phyloP scores from a whole-genome alignment of 305 asterid species.

The Plantago coronopus region DNA sequence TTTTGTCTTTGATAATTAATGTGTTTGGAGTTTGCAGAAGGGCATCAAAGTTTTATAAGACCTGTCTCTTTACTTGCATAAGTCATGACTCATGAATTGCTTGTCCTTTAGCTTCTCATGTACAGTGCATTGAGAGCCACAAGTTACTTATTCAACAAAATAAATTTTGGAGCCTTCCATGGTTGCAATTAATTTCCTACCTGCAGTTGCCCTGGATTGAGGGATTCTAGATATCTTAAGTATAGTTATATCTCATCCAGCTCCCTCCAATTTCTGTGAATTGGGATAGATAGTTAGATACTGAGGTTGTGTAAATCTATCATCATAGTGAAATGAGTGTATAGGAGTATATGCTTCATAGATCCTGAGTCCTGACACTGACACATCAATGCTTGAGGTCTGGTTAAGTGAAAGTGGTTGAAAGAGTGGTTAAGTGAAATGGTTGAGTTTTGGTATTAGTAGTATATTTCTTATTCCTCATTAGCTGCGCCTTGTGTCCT shows the following conservation, averaged over 20 bases:
- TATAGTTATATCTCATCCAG: background rate
- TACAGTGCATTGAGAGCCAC: slow-evolving; percentile 30
- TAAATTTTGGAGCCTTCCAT: slow-evolving; percentile 14
- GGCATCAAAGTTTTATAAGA: slow-evolving; percentile 14
- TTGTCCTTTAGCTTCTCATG: slow-evolving; percentile 34
- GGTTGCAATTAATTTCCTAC: slow-evolving; percentile 27
- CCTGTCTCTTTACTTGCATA: slow-evolving; percentile 24
- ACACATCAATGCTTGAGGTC: no score
- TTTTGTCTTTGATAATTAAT: slow-evolving; percentile 1
- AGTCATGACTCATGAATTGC: slow-evolving; percentile 25
- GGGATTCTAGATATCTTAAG: slow-evolving; percentile 14
- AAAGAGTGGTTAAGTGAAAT: no score
- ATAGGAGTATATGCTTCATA: no score
- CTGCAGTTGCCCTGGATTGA: slow-evolving; percentile 20
- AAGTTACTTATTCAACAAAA: slow-evolving; percentile 25
- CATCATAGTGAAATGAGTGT: no score
- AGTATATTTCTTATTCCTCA: no score
- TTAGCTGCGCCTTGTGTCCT: no score
- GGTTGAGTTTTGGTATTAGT: no score
- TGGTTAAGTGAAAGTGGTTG: no score
- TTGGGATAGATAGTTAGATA: background rate
- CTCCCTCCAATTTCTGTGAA: slow-evolving; percentile 9
- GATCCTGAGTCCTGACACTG: no score
- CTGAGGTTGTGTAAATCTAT: slow-evolving; percentile 1
- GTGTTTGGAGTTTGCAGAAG: slow-evolving; percentile 16